Conservation (phyloP, 345 rosid species). For the Citrus hindsii region DNA sequence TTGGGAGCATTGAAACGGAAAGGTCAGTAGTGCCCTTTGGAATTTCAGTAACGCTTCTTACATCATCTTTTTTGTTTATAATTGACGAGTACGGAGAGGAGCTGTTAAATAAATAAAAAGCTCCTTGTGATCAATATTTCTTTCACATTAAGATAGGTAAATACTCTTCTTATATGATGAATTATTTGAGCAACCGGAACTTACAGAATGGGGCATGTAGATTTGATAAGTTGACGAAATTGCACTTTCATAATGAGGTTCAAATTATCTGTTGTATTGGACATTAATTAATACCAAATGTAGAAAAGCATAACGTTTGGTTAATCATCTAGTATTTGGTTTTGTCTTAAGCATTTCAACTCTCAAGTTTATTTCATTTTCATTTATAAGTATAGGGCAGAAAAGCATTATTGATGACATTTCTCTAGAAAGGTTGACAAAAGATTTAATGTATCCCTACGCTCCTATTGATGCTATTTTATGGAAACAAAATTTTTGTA, state of each 20-base stretch:
- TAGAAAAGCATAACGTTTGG: neutral
- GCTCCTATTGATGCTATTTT: too few relatives aligned
- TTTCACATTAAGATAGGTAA: neutral
- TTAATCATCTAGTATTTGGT: neutral
- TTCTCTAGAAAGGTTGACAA: too few relatives aligned
- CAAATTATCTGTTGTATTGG: neutral
- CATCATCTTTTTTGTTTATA: neutral
- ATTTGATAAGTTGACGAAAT: neutral
- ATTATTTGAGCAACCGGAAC: neutral
- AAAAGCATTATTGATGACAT: too few relatives aligned
- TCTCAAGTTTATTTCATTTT: neutral
- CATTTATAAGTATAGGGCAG: neutral
- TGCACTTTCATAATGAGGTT: neutral
- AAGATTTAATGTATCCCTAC: too few relatives aligned
- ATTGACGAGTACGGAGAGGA: neutral
- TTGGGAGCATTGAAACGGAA: constrained; percentile 47
- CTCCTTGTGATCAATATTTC: neutral
- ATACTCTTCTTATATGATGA: neutral
- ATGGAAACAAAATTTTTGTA: too few relatives aligned
- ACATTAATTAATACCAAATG: neutral
- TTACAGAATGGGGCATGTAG: neutral
- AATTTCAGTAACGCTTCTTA: neutral
- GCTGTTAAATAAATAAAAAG: neutral
- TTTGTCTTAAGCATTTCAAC: neutral
- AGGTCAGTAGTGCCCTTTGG: constrained; percentile 37